Conservation (phyloP, 805 yeast genomes). For the Candida jianshihensis region DNA sequence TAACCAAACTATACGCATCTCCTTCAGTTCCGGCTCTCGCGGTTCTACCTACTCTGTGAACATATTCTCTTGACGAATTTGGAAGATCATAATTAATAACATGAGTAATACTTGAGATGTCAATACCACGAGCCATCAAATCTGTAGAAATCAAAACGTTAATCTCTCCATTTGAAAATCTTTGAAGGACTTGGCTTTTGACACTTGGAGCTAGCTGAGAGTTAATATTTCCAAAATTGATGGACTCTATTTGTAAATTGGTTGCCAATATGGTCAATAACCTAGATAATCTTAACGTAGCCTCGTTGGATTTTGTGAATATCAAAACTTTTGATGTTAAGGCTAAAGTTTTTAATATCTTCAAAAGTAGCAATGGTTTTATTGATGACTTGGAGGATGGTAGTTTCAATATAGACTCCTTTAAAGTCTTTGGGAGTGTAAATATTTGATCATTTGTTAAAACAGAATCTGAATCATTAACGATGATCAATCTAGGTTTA, state of each 20-base stretch:
- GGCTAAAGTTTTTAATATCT: slow-evolving; percentile 34
- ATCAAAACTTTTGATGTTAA: slow-evolving; percentile 41
- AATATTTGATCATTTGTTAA: slow-evolving; percentile 47
- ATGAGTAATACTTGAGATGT: slow-evolving; percentile 57
- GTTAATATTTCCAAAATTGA: slow-evolving; percentile 42
- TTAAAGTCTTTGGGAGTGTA: slow-evolving; percentile 48
- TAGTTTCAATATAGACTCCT: slow-evolving; percentile 33
- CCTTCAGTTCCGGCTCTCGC: slow-evolving; percentile 88
- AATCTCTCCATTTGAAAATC: slow-evolving; percentile 48
- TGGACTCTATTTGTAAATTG: slow-evolving; percentile 12
- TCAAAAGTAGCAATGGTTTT: slow-evolving; percentile 72
- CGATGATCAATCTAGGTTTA: slow-evolving; percentile 67
- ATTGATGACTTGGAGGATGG: slow-evolving; percentile 34
- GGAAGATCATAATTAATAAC: slow-evolving; percentile 93
- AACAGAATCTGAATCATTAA: slow-evolving; percentile 44
- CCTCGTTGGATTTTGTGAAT: slow-evolving; percentile 76
- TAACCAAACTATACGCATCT: slow-evolving; percentile 62
- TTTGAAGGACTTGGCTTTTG: slow-evolving; percentile 50
- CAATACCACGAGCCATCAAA: slow-evolving; percentile 93
- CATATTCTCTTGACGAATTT: slow-evolving; percentile 79
- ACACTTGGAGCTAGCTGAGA: slow-evolving; percentile 47
- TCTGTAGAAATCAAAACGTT: slow-evolving; percentile 73
- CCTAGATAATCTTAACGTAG: slow-evolving; percentile 72
- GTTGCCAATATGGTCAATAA: slow-evolving; percentile 40
- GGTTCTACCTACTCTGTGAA: slow-evolving; percentile 95